These are phyloP conservation scores for Vigna mungo DNA, from an alignment of 306 rosid genomes.

Conservation along the genomic window DNA sequence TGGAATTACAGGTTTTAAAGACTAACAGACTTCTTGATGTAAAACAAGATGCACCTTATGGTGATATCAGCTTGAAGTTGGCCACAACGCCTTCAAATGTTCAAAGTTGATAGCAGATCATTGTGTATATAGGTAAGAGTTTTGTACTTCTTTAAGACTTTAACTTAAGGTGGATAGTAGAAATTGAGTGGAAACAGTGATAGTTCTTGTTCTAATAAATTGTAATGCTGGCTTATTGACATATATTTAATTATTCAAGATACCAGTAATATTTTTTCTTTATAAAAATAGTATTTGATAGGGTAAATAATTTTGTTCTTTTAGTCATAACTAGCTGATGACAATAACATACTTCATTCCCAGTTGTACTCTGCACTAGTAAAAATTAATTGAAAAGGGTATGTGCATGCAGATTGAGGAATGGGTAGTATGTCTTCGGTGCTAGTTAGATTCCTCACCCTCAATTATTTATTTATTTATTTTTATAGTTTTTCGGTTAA, in stretches of 20 bases:
- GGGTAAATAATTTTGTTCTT: neutral
- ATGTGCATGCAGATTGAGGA: neutral
- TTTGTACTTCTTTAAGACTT: neutral
- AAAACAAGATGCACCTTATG: slow-evolving; percentile 75
- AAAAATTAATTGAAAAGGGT: neutral
- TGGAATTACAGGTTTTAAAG: slow-evolving; percentile 71
- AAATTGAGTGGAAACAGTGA: neutral
- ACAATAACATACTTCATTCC: neutral
- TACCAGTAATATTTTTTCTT: too few species aligned
- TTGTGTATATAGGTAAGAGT: slow-evolving; percentile 54
- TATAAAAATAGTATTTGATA: too few species aligned
- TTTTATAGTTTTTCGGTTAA: too few species aligned
- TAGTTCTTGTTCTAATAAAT: neutral
- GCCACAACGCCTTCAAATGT: slow-evolving; percentile 33
- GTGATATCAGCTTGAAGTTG: slow-evolving; percentile 71
- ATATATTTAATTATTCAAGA: too few species aligned
- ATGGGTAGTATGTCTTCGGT: neutral
- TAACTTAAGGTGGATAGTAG: neutral
- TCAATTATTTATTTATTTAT: accelerated
- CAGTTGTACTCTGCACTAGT: neutral
- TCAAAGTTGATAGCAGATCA: slow-evolving; percentile 50
- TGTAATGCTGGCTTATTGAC: neutral
- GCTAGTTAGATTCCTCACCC: neutral
- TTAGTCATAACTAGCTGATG: neutral
- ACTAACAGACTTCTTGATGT: slow-evolving; percentile 66